Evolutionary conservation across 805 yeast species (phyloP).

Genomic region (Nakazawaea anatomiae): DNA sequence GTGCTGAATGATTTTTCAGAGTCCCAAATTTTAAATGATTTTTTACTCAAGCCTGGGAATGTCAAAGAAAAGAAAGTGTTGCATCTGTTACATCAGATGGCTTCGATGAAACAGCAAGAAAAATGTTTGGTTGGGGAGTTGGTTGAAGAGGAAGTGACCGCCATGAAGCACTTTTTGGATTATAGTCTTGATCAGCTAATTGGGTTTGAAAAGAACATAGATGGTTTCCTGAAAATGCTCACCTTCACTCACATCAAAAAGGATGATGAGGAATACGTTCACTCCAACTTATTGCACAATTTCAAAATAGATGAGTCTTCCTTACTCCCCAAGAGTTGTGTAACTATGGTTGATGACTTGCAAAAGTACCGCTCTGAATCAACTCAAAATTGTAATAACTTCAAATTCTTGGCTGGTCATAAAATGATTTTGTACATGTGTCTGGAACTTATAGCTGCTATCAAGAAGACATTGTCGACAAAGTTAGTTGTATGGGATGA

Average conservation of each 20-base stretch:
- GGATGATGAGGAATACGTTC: constrained; percentile 23
- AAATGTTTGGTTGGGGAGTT: neutral
- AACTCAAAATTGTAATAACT: neutral
- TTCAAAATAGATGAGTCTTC: constrained; percentile 12
- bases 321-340: neutral
- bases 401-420: neutral
- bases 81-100: constrained; percentile 5
- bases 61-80: constrained; percentile 16
- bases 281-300: constrained; percentile 2
- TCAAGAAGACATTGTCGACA: neutral
- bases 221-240: constrained; percentile 30
- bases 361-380: neutral
- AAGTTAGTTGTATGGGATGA: constrained; percentile 3
- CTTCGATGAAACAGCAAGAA: neutral
- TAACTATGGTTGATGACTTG: neutral
- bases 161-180: constrained; percentile 40
- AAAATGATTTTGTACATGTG: constrained; percentile 5
- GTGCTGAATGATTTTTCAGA: neutral
- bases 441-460: constrained; percentile 1
- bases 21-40: constrained; percentile 35
- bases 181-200: constrained; percentile 39
- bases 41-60: constrained; percentile 26
- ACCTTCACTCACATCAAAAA: constrained; percentile 28
- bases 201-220: constrained; percentile 22
- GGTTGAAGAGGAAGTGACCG: constrained; percentile 29